phyloP scores from a whole-genome alignment of 495 filamentous ascomycete genomes.

The Aspergillus cavernicola region DNA sequence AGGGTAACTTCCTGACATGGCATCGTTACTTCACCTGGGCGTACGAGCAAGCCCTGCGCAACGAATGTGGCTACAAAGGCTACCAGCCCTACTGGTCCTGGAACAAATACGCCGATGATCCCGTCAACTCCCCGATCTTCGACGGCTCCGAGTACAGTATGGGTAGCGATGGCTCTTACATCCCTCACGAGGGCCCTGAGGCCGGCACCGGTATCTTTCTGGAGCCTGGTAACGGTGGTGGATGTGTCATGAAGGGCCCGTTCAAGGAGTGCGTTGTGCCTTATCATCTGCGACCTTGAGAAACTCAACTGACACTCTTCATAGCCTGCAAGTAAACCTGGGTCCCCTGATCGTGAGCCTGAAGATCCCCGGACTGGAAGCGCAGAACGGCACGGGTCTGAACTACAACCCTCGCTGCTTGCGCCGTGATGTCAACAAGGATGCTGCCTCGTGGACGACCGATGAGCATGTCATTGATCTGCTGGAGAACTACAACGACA shows the following conservation, averaged over 20 bases:
- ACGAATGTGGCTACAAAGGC: conserved; percentile 65
- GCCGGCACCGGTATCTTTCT: conserved; percentile 21
- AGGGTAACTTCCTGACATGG: conserved; percentile 62
- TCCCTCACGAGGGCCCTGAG: conserved; percentile 29
- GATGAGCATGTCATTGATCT: conserved; percentile 12
- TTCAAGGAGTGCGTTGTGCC: conserved; percentile 33
- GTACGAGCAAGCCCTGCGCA: conserved; percentile 60
- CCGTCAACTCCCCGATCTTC: conserved; percentile 55
- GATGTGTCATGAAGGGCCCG: conserved; percentile 54
- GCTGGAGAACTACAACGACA: conserved; percentile 12
- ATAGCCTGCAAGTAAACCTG: conserved; percentile 37
- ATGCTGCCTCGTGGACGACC: conserved; percentile 10
- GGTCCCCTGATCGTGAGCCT: conserved; percentile 38
- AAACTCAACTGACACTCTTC: background rate
- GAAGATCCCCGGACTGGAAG: conserved; percentile 12
- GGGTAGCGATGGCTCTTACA: conserved; percentile 51
- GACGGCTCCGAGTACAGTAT: conserved; percentile 54
- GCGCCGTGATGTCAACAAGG: conserved; percentile 48
- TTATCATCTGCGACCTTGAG: background rate
- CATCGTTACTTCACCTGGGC: conserved; percentile 59
- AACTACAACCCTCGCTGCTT: conserved; percentile 58
- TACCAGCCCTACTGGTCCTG: conserved; percentile 55
- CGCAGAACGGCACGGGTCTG: conserved; percentile 18
- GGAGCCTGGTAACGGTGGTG: conserved; percentile 51
- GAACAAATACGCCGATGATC: conserved; percentile 45